Percentiles rank a stretch among this genome's conserved stretches.
Conservation (phyloP, 2,329 filamentous ascomycete species). For the Aspergillus puulaauensis region DNA sequence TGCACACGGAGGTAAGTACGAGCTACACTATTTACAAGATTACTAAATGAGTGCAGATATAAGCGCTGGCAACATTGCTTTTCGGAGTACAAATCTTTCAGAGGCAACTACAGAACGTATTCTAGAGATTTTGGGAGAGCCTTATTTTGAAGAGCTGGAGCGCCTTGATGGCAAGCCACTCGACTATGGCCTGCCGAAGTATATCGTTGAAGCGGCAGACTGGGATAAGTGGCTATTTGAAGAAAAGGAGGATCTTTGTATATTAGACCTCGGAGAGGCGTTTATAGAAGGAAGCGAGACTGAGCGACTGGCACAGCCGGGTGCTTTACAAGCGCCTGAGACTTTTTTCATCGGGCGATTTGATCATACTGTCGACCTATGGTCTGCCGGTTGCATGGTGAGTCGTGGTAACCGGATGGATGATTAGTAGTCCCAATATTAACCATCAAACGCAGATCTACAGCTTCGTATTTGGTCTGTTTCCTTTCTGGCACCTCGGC, state of each 20-base stretch:
- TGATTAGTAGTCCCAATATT: not conserved
- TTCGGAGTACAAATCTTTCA: conserved; percentile 17
- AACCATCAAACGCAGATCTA: conserved; percentile 21
- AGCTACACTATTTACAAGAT: too few species aligned
- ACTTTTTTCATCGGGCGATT: conserved; percentile 30
- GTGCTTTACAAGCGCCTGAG: conserved; percentile 30
- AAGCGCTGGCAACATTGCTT: conserved; percentile 27
- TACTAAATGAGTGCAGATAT: conserved; percentile 19
- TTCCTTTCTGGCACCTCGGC: conserved; percentile 19
- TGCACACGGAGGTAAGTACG: conserved; percentile 30
- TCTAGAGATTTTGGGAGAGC: conserved; percentile 18
- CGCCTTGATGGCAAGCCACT: conserved; percentile 22
- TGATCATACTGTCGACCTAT: conserved; percentile 33
- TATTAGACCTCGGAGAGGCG: conserved; percentile 25
- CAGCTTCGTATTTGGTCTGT: conserved; percentile 18
- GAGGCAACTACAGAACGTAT: conserved; percentile 17
- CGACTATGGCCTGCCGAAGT: conserved; percentile 18
- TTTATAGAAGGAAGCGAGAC: conserved; percentile 24
- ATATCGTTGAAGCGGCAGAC: conserved; percentile 23
- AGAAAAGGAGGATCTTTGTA: conserved; percentile 25
- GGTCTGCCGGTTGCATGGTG: conserved; percentile 28
- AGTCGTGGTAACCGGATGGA: not conserved
- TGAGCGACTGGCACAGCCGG: conserved; percentile 22
- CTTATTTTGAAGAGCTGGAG: conserved; percentile 18
- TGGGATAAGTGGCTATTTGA: conserved; percentile 25